Percentiles rank a stretch among this genome's conserved stretches.
These are phyloP conservation scores for Aurantiochytrium sp. DNA, from an alignment of 108 stramenopile genomes.

Conservation along the genomic window DNA sequence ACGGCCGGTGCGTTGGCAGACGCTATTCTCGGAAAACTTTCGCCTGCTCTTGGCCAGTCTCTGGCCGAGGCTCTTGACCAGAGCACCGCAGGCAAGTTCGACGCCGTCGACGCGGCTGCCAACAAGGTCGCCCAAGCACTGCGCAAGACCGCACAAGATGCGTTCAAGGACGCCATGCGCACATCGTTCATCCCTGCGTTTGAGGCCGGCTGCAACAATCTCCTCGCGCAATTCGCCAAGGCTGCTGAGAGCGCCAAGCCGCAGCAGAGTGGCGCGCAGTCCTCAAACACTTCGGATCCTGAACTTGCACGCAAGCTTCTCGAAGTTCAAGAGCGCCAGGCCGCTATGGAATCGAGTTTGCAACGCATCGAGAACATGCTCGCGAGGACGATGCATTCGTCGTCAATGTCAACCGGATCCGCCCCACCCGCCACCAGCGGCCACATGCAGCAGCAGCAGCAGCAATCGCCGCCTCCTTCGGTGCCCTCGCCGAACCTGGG, in stretches of 20 bases:
- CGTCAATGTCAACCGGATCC: too few species aligned
- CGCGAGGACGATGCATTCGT: background rate
- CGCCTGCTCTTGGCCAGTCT: background rate
- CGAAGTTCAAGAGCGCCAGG: background rate
- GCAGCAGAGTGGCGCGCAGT: background rate
- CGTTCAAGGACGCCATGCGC: background rate
- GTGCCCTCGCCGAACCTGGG: background rate
- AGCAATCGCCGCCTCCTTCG: background rate
- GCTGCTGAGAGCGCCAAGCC: background rate
- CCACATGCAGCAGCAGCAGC: background rate
- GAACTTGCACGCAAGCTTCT: background rate
- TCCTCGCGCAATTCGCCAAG: background rate
- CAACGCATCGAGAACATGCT: background rate
- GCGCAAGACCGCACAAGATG: background rate
- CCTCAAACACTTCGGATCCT: background rate
- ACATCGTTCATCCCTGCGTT: background rate
- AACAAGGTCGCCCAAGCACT: background rate
- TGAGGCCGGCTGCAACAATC: background rate
- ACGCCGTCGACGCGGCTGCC: background rate
- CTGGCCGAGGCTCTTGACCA: background rate
- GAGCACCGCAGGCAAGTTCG: background rate
- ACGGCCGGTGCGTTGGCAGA: background rate
- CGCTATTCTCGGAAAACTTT: background rate
- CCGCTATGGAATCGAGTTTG: background rate
- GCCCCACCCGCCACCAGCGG: background rate